Percentiles rank a stretch among this genome's conserved stretches.
These are phyloP conservation scores for Aspergillus sclerotioniger DNA, from an alignment of 495 filamentous ascomycete genomes.

Conservation along the genomic window DNA sequence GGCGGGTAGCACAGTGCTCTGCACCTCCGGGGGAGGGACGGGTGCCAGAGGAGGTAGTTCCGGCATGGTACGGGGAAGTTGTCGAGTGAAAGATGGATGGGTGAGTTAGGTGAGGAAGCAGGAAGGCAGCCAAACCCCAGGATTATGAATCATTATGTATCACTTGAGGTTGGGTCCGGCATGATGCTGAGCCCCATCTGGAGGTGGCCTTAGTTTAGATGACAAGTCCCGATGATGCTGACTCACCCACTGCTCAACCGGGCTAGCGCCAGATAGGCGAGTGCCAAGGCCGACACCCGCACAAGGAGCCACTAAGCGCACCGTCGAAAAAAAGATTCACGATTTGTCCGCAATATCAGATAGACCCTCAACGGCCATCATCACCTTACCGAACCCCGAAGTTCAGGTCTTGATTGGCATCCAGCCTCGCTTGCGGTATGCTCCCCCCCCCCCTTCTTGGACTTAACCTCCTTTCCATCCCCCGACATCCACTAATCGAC, in stretches of 20 bases:
- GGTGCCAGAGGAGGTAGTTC: slow-evolving; percentile 67
- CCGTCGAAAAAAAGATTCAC: slow-evolving; percentile 16
- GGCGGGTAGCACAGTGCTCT: slow-evolving; percentile 58
- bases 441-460: background rate
- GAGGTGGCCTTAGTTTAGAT: background rate
- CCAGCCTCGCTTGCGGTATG: slow-evolving; percentile 29
- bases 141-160: slow-evolving; percentile 6
- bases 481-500: slow-evolving; percentile 12
- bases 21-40: slow-evolving; percentile 68
- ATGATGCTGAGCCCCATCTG: background rate
- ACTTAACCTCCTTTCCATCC: background rate
- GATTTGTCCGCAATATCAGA: slow-evolving; percentile 8
- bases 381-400: slow-evolving; percentile 76
- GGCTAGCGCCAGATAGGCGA: slow-evolving; percentile 42
- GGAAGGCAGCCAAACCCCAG: background rate
- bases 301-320: slow-evolving; percentile 21
- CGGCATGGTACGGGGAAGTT: slow-evolving; percentile 30
- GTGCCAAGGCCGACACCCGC: slow-evolving; percentile 45
- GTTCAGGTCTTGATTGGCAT: slow-evolving; percentile 62
- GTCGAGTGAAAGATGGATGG: background rate
- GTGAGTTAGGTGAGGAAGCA: background rate
- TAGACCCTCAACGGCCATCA: slow-evolving; percentile 52
- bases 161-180: background rate
- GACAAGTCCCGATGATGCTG: slow-evolving; percentile 12
- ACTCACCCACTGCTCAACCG: slow-evolving; percentile 28